Evolutionary conservation across 345 rosid genomes (phyloP), one percentile per base, ranked within the genome.

Genomic region (Citrus sp.): DNA sequence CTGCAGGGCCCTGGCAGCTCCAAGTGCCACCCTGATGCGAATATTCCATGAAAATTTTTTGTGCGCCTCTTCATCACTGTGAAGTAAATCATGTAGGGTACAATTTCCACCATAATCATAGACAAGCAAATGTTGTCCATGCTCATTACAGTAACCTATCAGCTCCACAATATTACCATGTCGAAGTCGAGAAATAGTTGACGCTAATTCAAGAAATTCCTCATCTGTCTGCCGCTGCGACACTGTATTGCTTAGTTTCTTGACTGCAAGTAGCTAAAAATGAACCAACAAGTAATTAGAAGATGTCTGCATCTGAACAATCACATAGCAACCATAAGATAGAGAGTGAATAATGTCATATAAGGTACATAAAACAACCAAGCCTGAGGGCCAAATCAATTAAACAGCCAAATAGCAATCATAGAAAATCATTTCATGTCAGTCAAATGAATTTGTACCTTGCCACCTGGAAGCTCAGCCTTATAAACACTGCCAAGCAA

Each of bases 1-100:
- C 99, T 92, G 95, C 67, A 96, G 75, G 76, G 97, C 97, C 78
- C 87, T 90, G 61, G 99, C 95, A 80, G 95, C 91, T 83, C 97
- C 97, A 30, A 94, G 88, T 0, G 99, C 97, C 70, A 92, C 60
- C 22, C 83, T 86, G 60, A 91, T 87, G 62, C 98, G 97, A 58
- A 80, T 85, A 77, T 84, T 86, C 99, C 97, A 96, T 55, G 95
- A 85, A 75, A 96, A 89, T 60, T 88, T 92, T 81, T 72, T 85
- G 56, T 80, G 95, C 56, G 87, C 71, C 61, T 86, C 90, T 30
- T 89, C 87, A 74, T 94, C 92, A 22, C 83, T 76, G 73, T 96
- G 98, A 79, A 96, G 76, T 60, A 94, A 91, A 88, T 92, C 97
- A 79, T 90, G 84, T 34, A 96, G 92, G 8, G 97, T 87, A 38